Base-by-base conservation (phyloP, 345 rosid genomes). In the Citrus trifoliata region DNA sequence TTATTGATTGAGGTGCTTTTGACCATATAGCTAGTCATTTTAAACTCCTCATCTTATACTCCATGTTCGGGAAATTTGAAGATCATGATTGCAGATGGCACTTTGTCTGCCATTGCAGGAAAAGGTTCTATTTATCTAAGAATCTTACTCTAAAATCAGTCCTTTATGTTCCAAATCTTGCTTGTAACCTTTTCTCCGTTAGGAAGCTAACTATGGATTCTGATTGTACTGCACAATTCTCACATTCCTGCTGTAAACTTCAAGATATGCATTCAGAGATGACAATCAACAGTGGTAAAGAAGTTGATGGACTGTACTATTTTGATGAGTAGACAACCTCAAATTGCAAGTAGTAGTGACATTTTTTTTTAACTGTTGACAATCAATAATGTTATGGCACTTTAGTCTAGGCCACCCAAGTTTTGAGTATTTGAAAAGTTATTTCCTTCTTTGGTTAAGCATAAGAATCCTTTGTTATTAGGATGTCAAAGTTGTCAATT, bases 281-380 rank as follows among this genome's bases (percentile, higher is more conserved):
- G 71, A 76, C n/a, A 71, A 69, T 76, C 76, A 56, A 27, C 27
- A 76, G 19, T 75, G 80, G 46, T 70, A 53, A 22, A 16, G 22
- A 67, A 24, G 1, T 1, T 19, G 68, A 38, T 9, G 59, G 67
- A 3, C 38, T 70, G 0, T 53, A 53, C 32, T 70, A 27, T 51
- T 28, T 70, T 30, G 33, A 37, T 9, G 37, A 35, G 19, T 7
- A 16, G 27, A 76, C n/a, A 69, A 53, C 16, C 33, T 40, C 37
- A 10, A 32, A 9, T 4, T 21, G n/a, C 42, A 0, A 27, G 62
- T 46, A 19, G 40, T 51, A 46, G 5, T 69, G 3, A 10, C 4
- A 7, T n/a, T 61, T 2, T 19, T 21, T 35, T 7, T 19, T 19
- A 2, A 3, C 18, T 22, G 4, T 1, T 4, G 30, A n/a, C 7